Evolutionary conservation across 345 rosid genomes (phyloP).

Genomic region (Draba incana): DNA sequence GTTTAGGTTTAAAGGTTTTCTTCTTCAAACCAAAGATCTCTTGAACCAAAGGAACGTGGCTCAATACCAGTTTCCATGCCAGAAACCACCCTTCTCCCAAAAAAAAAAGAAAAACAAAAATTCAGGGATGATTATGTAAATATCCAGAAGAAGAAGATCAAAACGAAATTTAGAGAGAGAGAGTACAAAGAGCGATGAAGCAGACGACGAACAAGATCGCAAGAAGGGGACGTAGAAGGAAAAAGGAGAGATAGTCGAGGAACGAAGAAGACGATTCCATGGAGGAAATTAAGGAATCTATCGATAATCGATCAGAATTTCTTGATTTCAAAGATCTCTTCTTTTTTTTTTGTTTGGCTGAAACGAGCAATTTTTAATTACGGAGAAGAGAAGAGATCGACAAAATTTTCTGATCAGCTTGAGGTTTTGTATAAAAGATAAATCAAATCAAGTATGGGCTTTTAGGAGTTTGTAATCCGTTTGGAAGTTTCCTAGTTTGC

Average conservation of each 20-base stretch:
- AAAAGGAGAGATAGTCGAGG: slow-evolving; percentile 42
- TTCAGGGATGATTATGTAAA: background rate
- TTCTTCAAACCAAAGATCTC: slow-evolving; percentile 79
- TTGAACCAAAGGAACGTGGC: slow-evolving; percentile 82
- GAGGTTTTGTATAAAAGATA: no score
- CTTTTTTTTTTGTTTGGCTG: no score
- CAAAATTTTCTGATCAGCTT: no score
- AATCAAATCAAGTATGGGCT: no score
- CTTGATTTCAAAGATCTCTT: background rate
- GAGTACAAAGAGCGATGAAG: slow-evolving; percentile 58
- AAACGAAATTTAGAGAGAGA: background rate
- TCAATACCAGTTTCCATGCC: slow-evolving; percentile 90
- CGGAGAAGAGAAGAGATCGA: no score
- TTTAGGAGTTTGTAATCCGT: no score
- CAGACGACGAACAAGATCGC: slow-evolving; percentile 60
- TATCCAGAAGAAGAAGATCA: slow-evolving; percentile 9
- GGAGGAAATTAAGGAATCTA: background rate
- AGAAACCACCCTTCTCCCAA: slow-evolving; percentile 66
- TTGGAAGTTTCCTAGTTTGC: no score
- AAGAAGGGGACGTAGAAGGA: slow-evolving; percentile 60
- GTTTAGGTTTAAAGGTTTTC: slow-evolving; percentile 59
- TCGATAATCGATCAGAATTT: background rate
- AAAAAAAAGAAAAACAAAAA: no score
- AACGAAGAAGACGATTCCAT: slow-evolving; percentile 38
- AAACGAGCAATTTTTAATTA: no score